Conservation (phyloP, 257 asterid species). For the Oldenlandia corymbosa region DNA sequence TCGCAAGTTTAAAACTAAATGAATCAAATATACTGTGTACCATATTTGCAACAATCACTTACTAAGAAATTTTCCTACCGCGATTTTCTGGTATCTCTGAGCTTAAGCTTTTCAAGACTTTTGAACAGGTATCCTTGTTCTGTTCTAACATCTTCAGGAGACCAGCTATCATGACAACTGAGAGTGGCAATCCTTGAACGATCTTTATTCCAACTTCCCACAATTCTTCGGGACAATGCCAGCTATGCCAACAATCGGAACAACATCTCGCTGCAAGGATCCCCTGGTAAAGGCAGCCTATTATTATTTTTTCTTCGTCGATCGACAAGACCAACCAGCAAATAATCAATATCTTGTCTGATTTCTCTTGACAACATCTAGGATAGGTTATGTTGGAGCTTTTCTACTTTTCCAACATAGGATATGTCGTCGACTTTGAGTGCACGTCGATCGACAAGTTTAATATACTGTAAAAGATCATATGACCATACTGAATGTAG, state of each 20-base stretch:
- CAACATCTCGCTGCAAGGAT: neutral
- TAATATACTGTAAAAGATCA: constrained; percentile 5
- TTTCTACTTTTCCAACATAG: neutral
- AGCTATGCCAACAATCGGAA: constrained; percentile 6
- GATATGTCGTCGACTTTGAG: no score
- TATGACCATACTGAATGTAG: neutral
- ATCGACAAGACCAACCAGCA: neutral
- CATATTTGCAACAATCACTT: no score
- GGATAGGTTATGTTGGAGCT: neutral
- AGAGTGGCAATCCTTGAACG: constrained; percentile 12
- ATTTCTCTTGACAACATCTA: no score
- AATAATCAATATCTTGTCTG: neutral
- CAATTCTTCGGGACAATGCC: neutral
- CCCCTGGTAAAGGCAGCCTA: neutral
- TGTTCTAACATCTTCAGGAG: neutral
- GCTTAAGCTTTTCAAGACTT: neutral
- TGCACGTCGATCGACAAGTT: no score
- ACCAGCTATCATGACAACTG: neutral
- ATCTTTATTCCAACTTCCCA: neutral
- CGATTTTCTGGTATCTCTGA: neutral
- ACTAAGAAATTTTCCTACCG: neutral
- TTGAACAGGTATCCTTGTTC: neutral
- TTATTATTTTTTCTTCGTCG: neutral
- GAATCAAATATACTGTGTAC: no score
- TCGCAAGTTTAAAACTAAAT: no score